phyloP scores from a whole-genome alignment of 345 rosid genomes.

The Limnanthes douglasii region DNA sequence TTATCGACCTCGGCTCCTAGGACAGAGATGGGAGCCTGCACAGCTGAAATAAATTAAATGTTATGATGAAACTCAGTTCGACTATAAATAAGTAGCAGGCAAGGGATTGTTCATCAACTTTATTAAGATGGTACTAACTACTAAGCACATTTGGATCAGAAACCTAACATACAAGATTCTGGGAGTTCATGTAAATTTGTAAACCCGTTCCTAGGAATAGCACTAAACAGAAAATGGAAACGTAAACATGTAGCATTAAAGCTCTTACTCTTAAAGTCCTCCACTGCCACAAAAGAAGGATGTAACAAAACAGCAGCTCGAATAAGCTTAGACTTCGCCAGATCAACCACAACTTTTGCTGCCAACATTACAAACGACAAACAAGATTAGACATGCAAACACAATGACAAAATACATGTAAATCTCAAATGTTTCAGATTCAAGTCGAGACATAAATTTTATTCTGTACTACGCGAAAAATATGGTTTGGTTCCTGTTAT shows the following conservation, averaged over 20 bases:
- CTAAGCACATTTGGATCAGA: not conserved
- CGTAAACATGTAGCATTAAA: not conserved
- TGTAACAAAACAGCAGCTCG: constrained; percentile 61
- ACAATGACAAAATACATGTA: too few species aligned
- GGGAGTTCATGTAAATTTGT: not conserved
- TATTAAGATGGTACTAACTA: too few species aligned
- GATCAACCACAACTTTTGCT: constrained; percentile 71
- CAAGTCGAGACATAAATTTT: too few species aligned
- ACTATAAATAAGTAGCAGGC: not conserved
- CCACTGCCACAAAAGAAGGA: constrained; percentile 53
- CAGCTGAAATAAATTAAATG: constrained; percentile 17
- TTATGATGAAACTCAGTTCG: constrained; percentile 1
- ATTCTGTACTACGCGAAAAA: too few species aligned
- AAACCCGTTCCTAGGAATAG: not conserved
- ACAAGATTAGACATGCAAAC: not conserved
- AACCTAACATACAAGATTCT: not conserved
- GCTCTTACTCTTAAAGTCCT: constrained; percentile 54
- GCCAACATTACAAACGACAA: constrained; percentile 3
- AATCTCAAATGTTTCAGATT: too few species aligned
- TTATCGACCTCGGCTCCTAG: constrained; percentile 46
- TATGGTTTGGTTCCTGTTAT: too few species aligned
- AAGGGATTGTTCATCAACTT: too few species aligned
- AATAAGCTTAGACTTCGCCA: constrained; percentile 35
- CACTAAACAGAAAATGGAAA: not conserved
- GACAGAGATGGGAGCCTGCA: constrained; percentile 29